Conservation (phyloP, 2,329 filamentous ascomycete genomes). For the Aspergillus phoenicis region DNA sequence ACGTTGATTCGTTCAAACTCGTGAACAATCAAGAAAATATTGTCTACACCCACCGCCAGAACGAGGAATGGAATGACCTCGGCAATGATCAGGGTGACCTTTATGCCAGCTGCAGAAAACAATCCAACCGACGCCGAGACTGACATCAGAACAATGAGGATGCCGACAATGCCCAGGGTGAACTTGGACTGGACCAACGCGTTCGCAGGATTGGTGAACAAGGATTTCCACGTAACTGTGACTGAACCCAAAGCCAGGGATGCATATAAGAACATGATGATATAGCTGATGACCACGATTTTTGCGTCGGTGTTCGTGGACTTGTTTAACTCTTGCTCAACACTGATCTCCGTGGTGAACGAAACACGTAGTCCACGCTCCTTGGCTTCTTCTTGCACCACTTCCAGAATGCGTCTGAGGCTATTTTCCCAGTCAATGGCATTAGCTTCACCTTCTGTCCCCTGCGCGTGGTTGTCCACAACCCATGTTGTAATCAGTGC, state of each 20-base stretch:
- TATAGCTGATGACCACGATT: conserved; percentile 93
- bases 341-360: conserved; percentile 91
- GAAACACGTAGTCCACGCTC: conserved; percentile 81
- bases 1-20: conserved; percentile 95
- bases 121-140: conserved; percentile 93
- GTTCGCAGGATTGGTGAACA: conserved; percentile 79
- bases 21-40: conserved; percentile 97
- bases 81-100: conserved; percentile 95
- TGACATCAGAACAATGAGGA: conserved; percentile 95
- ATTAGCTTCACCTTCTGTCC: conserved; percentile 66
- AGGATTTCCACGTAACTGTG: conserved; percentile 72
- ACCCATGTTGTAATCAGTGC: conserved; percentile 95
- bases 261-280: conserved; percentile 98
- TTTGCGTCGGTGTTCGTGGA: conserved; percentile 98
- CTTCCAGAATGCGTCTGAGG: conserved; percentile 71
- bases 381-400: conserved; percentile 77
- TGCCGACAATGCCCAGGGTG: conserved; percentile 89
- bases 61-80: conserved; percentile 98
- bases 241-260: conserved; percentile 90
- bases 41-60: conserved; percentile 94
- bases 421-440: conserved; percentile 90
- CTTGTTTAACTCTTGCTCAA: conserved; percentile 96
- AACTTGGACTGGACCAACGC: conserved; percentile 96
- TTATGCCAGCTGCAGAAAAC: conserved; percentile 88
- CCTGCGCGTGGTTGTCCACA: conserved; percentile 80